Evolutionary conservation across 148 eudicot species (phyloP), one percentile per base, ranked within the genome.

Genomic region (Pharnaceum exiguum): DNA sequence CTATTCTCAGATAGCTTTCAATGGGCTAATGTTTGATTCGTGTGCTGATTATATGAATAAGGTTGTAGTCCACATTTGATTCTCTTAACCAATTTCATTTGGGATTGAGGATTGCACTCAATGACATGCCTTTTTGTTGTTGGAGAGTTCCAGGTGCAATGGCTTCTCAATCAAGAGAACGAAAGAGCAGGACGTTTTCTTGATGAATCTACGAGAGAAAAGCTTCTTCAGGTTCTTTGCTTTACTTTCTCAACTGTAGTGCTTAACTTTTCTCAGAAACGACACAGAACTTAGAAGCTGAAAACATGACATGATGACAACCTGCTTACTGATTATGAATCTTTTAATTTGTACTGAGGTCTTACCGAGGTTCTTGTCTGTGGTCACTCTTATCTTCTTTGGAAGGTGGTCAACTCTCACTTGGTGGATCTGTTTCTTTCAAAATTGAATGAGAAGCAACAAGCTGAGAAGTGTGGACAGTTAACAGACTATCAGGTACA

Each of bases 1-100:
- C 63, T 75, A 75, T 59, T 75, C 79, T 26, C 61, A 58, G 7
- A 57, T 66, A 54, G 75, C 79, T 49, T 66, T 72, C 51, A 67
- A 55, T 57, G 58, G 71, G 53, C 63, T 75, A 61, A 33, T 66
- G 32, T 19, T 61, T 61, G 68, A 75, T 46, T 66, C 79, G 29
- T 70, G 22, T 52, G 61, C 65, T 25, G 68, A 57, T 15, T 75
- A 75, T 52, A 46, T 66, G 62, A 38, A 38, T 23, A 70, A 75
- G 74, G 79, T 65, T 27, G 23, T 57, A 38, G 19, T 26, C 21
- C 37, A 32, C 23, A 11, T 2, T 21, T 12, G 27, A n/a, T 18
- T 37, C 36, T 27, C 8, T 46, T 15, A 37, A 25, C 22, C 24
- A 28, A 21, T n/a, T 16, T 3, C 10, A 30, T 29, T 19, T 31